phyloP scores from a whole-genome alignment of 164 flowering plant species.

The Protea cynaroides region DNA sequence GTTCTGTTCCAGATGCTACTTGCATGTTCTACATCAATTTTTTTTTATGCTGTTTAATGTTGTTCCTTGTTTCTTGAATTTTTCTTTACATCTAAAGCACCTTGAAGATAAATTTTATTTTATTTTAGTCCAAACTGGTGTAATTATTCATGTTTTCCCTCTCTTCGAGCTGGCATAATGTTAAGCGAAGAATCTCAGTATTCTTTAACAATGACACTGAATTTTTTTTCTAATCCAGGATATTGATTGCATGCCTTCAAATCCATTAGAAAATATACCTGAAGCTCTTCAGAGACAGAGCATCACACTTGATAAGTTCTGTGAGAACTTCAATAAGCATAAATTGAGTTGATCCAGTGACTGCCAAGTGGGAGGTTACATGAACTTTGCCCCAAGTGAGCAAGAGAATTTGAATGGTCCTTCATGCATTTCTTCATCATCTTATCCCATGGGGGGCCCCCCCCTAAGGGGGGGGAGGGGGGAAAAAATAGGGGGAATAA shows the following conservation, averaged over 20 bases:
- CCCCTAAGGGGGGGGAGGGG: too few relatives aligned
- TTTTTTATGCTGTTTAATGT: too few relatives aligned
- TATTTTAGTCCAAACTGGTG: neutral
- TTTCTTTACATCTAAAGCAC: neutral
- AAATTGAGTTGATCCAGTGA: conserved; percentile 29
- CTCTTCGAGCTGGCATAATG: too few relatives aligned
- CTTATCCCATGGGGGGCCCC: conserved; percentile 24
- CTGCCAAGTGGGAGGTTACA: conserved; percentile 19
- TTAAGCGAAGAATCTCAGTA: neutral
- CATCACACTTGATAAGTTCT: conserved; percentile 25
- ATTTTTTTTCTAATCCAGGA: conserved; percentile 34
- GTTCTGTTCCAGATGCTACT: too few relatives aligned
- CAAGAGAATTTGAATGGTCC: conserved; percentile 26
- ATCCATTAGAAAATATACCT: conserved; percentile 53
- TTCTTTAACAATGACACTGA: neutral
- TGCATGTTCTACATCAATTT: too few relatives aligned
- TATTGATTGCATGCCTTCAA: conserved; percentile 65
- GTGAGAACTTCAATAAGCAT: conserved; percentile 32
- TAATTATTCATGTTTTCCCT: too few relatives aligned
- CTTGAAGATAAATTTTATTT: neutral
- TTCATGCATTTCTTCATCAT: conserved; percentile 22
- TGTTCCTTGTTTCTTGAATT: neutral
- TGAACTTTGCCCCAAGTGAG: conserved; percentile 21
- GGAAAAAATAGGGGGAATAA: too few relatives aligned
- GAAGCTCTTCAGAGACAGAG: conserved; percentile 39